Evolutionary conservation across 2,329 filamentous ascomycete species (phyloP).

Genomic region (Fusarium pseudoanthophilum): DNA sequence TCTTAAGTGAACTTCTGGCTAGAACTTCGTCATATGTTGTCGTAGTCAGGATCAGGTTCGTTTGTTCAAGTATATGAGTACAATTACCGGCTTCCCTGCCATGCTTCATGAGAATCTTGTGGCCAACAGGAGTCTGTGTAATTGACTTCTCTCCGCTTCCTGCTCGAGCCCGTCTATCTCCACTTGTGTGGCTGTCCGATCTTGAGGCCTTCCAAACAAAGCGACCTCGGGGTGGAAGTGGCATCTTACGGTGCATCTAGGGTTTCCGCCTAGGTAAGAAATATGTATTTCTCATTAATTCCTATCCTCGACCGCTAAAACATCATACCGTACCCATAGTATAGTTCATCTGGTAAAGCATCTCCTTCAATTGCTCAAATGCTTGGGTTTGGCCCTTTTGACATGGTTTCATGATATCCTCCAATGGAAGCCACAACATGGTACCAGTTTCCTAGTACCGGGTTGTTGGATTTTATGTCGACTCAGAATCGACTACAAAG

Average conservation of each 20-base stretch:
- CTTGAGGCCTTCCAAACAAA: neutral
- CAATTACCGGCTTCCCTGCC: neutral
- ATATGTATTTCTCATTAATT: neutral
- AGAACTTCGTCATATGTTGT: neutral
- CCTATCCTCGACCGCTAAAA: neutral
- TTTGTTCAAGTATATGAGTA: neutral
- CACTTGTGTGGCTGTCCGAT: neutral
- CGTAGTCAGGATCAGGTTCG: neutral
- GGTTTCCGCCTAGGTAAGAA: neutral
- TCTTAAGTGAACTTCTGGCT: neutral
- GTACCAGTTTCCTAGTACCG: neutral
- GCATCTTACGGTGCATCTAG: neutral
- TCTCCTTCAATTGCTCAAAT: neutral
- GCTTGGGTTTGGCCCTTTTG: neutral
- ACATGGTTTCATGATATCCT: neutral
- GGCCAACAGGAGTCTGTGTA: neutral
- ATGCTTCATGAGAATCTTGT: neutral
- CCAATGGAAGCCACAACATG: neutral
- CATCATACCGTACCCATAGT: neutral
- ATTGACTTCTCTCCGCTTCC: neutral
- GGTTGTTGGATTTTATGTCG: neutral
- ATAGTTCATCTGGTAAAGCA: neutral
- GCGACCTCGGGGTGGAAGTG: neutral
- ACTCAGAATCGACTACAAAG: neutral
- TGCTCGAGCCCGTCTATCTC: neutral